Evolutionary conservation across 2,329 filamentous ascomycete species (phyloP).

Genomic region (Cladosporium sp.): DNA sequence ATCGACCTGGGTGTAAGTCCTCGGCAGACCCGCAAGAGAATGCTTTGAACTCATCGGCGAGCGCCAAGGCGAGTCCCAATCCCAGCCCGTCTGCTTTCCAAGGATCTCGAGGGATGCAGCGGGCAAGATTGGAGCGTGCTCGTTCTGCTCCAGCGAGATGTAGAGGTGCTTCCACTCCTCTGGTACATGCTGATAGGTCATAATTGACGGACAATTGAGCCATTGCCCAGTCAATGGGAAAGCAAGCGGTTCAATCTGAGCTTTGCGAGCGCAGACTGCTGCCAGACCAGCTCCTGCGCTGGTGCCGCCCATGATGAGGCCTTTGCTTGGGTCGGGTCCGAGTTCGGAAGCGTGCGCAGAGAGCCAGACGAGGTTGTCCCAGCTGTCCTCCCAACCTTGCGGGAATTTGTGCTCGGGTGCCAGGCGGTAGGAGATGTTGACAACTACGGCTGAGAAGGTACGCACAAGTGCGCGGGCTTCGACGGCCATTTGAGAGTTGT

Average conservation of each 20-base stretch:
- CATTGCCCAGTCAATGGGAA: constrained; percentile 46
- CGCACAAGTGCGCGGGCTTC: constrained; percentile 15
- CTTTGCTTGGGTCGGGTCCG: constrained; percentile 40
- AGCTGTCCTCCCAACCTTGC: constrained; percentile 48
- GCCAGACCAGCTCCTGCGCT: constrained; percentile 45
- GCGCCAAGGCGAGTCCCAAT: constrained; percentile 15
- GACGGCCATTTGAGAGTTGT: constrained; percentile 16
- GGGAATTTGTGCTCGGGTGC: constrained; percentile 58
- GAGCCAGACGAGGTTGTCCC: constrained; percentile 46
- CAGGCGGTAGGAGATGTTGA: constrained; percentile 46
- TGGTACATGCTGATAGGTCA: constrained; percentile 30
- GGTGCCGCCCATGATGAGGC: constrained; percentile 48
- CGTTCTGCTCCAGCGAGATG: constrained; percentile 41
- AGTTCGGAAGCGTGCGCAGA: constrained; percentile 36
- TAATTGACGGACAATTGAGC: constrained; percentile 39
- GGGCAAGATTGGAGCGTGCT: constrained; percentile 28
- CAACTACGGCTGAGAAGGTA: neutral
- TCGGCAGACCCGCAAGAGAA: constrained; percentile 33
- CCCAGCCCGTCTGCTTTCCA: neutral
- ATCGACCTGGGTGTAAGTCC: constrained; percentile 48
- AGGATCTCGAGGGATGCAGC: constrained; percentile 22
- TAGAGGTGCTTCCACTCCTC: constrained; percentile 38
- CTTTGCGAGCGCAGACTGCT: constrained; percentile 37
- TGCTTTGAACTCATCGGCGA: constrained; percentile 30
- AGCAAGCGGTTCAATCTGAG: constrained; percentile 38